Evolutionary conservation across 1,284 basidiomycete species (phyloP), one percentile per base, ranked within the genome.

Genomic region (Bjerkandera adusta): DNA sequence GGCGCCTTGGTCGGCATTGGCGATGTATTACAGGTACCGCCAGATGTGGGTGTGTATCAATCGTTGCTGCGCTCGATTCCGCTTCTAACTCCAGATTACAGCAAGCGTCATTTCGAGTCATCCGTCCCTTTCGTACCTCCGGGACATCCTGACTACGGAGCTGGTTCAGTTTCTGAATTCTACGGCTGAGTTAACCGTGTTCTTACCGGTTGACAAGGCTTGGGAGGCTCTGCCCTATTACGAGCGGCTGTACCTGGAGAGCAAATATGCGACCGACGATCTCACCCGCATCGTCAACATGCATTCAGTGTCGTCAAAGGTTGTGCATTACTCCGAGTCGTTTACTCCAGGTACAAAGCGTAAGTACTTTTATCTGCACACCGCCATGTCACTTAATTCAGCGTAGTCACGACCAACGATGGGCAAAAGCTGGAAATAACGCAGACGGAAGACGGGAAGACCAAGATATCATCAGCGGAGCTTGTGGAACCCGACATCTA

Each of bases 141-240:
- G 77, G 50, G 77, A 73, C 48, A 78, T 89, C 45, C 65, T 87
- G 46, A 87, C 81, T 3, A 65, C 77, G 1, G 74, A 77, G 36
- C 74, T 85, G 33, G 59, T 68, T 33, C 58, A 66, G n/a, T 67
- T 76, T 27, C 70, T 92, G 30, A 82, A 82, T 48, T 68, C 68
- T 39, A 82, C 79, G 0, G 70, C 90, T 0, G 84, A 89, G 58
- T 69, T 97, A 26, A 97, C 96, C 0, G 58, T 99, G 29, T 99
- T 99, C 65, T 76, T 97, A 2, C 96, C 97, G 0, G 74, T 86
- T 12, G 81, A 97, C 59, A 69, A 77, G 20, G 95, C 97, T 8
- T 97, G 84, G 81, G 71, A 76, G 36, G 66, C 59, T 30, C 68
- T 86, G 49, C 77, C 80, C 58, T 70, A 71, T 18, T 76, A 89